Percentiles rank a stretch among this genome's conserved stretches.
phyloP scores from a whole-genome alignment of 768 basidiomycete species.

The Hebeloma cylindrosporum region DNA sequence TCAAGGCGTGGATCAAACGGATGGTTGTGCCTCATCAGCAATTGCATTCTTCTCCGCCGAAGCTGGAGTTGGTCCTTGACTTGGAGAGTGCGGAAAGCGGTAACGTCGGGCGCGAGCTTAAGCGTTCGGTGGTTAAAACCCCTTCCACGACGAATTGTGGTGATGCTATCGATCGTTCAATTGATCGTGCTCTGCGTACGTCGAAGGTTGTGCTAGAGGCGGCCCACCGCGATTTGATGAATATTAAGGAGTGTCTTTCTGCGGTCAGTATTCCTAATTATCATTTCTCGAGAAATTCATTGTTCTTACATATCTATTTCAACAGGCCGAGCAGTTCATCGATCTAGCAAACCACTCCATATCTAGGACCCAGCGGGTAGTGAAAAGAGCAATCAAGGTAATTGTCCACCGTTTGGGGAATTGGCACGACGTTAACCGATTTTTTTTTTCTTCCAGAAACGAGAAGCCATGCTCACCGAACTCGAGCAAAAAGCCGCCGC shows the following conservation, averaged over 20 bases:
- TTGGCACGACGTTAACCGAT: background rate
- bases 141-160: constrained; percentile 8
- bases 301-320: constrained; percentile 5
- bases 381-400: constrained; percentile 57
- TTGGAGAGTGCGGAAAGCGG: constrained; percentile 38
- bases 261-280: constrained; percentile 40
- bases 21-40: constrained; percentile 47
- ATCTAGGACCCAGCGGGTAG: constrained; percentile 54
- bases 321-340: constrained; percentile 59
- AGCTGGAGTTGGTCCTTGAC: constrained; percentile 40
- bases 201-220: constrained; percentile 51
- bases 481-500: constrained; percentile 34
- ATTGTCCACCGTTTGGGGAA: constrained; percentile 15
- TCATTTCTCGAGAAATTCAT: background rate
- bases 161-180: constrained; percentile 34
- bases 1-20: constrained; percentile 66
- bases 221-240: constrained; percentile 55
- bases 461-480: constrained; percentile 44
- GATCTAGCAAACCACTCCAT: constrained; percentile 55
- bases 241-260: constrained; percentile 52
- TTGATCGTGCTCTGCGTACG: constrained; percentile 41
- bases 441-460: constrained; percentile 40
- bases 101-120: constrained; percentile 41
- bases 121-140: constrained; percentile 9
- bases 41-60: too few species aligned